Base-by-base conservation (phyloP, 192 early-diverging fungal genomes). In the Coemansia sp. region DNA sequence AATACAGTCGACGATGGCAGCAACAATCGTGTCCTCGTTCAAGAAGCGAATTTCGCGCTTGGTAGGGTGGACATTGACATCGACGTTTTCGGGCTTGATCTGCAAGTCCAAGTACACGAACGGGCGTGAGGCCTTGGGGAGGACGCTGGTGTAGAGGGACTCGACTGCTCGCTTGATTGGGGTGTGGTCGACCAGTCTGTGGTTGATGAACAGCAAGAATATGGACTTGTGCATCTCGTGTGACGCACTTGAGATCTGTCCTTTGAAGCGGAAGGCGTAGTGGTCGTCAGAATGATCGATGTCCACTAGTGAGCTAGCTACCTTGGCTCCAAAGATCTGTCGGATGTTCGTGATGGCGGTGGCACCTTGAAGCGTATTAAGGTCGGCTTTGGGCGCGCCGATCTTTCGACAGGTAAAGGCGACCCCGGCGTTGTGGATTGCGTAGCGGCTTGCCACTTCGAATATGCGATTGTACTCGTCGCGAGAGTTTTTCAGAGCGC, bases 61-160 rank as follows among this genome's bases (percentile, higher is more conserved):
- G 32, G 98, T 97, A 1, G 98, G 96, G 77, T 98, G 98, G 1
- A 99, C 94, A 73, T 99, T 99, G 2, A 99, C 98, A 71, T 99
- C 98, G 3, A 99, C 90, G 63, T 93, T 94, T 46, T 88, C 76
- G 0, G 96, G 93, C 36, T 90, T 90, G 59, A 99, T 92, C 19
- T 88, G 86, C n/a, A 99, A 76, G 49, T 89, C 88, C 37, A 99
- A 73, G 71, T 99, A 99, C 6, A 94, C 86, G 84, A 97, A 98
- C 12, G 82, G 93, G 68, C 96, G 89, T 6, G 90, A 85, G 35
- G 90, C 90, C 77, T 94, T 96, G 29, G 96, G 94, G 15, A 98
- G 81, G 54, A 90, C 88, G 7, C 85, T 77, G 1, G 87, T 51
- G 65, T 98, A 99, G 0, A 99, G 79, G 5, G 79, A 76, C 62